Conservation (phyloP, 768 basidiomycete genomes). For the Macrolepiota fuliginosa region DNA sequence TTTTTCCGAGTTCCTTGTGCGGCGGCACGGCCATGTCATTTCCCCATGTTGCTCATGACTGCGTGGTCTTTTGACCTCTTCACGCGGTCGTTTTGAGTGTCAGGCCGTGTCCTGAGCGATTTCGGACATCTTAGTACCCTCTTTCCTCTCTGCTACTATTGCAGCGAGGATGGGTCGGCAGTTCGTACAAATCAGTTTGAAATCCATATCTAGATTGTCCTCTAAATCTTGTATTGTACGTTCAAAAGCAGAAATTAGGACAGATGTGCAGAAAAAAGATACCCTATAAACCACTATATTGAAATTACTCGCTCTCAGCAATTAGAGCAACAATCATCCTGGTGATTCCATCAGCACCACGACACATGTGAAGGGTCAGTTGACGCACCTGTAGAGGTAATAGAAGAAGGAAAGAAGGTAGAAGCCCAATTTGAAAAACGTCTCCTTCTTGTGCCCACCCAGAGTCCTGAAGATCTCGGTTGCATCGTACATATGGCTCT, state of each 20-base stretch:
- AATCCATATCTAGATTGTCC: not conserved
- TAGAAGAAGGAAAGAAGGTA: constrained; percentile 92
- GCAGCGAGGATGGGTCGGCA: constrained; percentile 77
- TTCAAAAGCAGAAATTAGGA: constrained; percentile 1
- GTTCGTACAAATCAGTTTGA: constrained; percentile 39
- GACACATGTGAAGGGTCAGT: not conserved
- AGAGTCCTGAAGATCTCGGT: constrained; percentile 98
- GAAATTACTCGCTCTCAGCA: constrained; percentile 63
- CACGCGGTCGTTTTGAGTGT: constrained; percentile 84
- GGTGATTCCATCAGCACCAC: not conserved
- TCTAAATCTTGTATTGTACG: constrained; percentile 1
- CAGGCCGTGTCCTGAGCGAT: constrained; percentile 76
- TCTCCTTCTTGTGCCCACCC: constrained; percentile 92
- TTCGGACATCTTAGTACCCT: constrained; percentile 82
- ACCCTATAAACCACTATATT: not conserved
- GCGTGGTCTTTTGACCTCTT: constrained; percentile 34
- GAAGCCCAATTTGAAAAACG: constrained; percentile 92
- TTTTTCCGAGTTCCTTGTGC: constrained; percentile 49
- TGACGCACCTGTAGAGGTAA: constrained; percentile 80
- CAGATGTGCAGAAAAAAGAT: not conserved
- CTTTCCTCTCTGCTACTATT: constrained; percentile 43
- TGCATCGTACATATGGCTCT: constrained; percentile 98
- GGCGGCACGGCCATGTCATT: constrained; percentile 74
- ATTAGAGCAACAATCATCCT: constrained; percentile 90
- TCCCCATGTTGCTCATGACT: constrained; percentile 91